These are phyloP conservation scores for Ilex asprella DNA, from an alignment of 257 asterid genomes.

Conservation along the genomic window DNA sequence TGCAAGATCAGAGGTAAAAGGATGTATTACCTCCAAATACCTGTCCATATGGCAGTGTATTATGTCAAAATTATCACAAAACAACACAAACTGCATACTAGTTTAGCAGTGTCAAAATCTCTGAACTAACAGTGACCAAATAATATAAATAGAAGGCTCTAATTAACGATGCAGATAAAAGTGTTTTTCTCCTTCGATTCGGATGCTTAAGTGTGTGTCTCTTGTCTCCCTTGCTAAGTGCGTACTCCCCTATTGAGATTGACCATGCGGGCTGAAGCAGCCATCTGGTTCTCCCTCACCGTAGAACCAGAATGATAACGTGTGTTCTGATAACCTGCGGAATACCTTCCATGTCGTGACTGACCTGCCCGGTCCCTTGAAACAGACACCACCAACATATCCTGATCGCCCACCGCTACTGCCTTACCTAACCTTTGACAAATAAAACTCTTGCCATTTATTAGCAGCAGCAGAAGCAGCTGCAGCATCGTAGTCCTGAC, in stretches of 20 bases:
- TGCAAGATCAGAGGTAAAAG: too few species aligned
- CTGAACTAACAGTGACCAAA: too few species aligned
- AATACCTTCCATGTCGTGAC: slow-evolving; percentile 20
- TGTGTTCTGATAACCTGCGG: slow-evolving; percentile 28
- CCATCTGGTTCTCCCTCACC: slow-evolving; percentile 53
- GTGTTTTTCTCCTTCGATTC: background rate
- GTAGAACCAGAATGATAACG: slow-evolving; percentile 42
- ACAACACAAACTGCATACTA: too few species aligned
- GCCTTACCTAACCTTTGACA: slow-evolving; percentile 60
- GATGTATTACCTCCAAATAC: too few species aligned
- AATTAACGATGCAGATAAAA: too few species aligned
- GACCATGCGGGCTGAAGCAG: slow-evolving; percentile 69
- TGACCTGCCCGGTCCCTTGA: slow-evolving; percentile 48
- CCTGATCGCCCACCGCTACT: slow-evolving; percentile 54
- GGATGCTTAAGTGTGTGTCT: slow-evolving; percentile 11
- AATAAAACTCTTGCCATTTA: background rate
- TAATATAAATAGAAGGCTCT: too few species aligned
- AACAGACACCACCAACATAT: slow-evolving; percentile 21
- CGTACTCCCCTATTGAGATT: slow-evolving; percentile 75
- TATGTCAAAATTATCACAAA: too few species aligned
- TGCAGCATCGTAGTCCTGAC: slow-evolving; percentile 69
- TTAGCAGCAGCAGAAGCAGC: slow-evolving; percentile 46
- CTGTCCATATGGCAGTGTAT: too few species aligned
- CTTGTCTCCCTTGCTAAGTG: slow-evolving; percentile 11
- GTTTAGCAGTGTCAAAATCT: too few species aligned